Conservation (phyloP, 257 asterid species). For the Sherardia arvensis region DNA sequence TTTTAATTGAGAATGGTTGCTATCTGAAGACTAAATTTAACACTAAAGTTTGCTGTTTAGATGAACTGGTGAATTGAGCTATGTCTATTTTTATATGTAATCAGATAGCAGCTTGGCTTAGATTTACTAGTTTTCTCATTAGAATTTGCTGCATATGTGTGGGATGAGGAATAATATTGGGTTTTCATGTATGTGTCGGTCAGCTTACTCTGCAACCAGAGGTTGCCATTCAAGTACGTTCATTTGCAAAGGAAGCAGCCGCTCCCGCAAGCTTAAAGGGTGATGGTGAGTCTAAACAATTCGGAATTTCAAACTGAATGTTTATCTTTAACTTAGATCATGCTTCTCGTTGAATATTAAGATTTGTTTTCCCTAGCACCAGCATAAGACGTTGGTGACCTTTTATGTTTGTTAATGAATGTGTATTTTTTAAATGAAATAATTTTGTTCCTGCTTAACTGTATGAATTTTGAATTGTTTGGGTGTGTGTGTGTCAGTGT, state of each 20-base stretch:
- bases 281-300: constrained; percentile 54
- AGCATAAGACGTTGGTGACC: background rate
- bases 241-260: constrained; percentile 69
- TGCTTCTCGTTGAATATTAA: background rate
- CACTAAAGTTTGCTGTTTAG: background rate
- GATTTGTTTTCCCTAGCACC: background rate
- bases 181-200: constrained; percentile 21
- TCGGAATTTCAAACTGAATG: background rate
- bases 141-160: background rate
- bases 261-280: constrained; percentile 61
- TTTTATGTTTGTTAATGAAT: background rate
- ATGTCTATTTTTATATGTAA: background rate
- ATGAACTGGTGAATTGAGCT: background rate
- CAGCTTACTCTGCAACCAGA: constrained; percentile 47
- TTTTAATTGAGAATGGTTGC: background rate
- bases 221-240: constrained; percentile 48
- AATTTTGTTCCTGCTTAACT: background rate
- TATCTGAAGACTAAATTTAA: background rate
- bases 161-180: background rate
- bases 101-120: background rate
- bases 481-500: background rate
- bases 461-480: background rate
- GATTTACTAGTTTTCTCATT: background rate
- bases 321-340: background rate
- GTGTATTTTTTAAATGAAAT: background rate